Conservation (phyloP, 2,329 filamentous ascomycete genomes). For the Trichoderma endophyticum region DNA sequence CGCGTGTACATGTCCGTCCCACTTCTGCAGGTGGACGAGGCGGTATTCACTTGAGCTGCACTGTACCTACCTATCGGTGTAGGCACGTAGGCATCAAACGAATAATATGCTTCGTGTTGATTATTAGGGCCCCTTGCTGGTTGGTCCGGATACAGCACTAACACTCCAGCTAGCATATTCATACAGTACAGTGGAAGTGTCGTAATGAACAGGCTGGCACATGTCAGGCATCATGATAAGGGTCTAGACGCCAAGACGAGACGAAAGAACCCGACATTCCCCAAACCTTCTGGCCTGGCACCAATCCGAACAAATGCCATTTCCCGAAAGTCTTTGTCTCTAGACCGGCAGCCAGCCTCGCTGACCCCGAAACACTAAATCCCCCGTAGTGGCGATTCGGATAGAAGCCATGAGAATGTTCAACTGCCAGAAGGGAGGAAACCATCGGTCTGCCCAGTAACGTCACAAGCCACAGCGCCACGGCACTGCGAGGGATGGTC, state of each 20-base stretch:
- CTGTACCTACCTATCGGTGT: conserved; percentile 1
- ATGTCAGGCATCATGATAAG: conserved; percentile 16
- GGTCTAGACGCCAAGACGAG: background rate
- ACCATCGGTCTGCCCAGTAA: conserved; percentile 14
- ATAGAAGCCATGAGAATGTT: conserved; percentile 7
- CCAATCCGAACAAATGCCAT: background rate
- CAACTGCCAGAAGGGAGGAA: conserved; percentile 4
- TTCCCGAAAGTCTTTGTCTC: background rate
- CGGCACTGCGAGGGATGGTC: background rate
- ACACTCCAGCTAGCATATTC: background rate
- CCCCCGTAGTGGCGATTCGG: conserved; percentile 6
- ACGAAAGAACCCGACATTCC: background rate
- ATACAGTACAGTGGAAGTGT: background rate
- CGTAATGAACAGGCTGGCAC: background rate
- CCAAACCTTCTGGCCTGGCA: background rate
- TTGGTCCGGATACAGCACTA: background rate
- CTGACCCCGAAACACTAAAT: conserved; percentile 5
- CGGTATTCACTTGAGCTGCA: conserved; percentile 3
- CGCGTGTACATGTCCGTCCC: background rate
- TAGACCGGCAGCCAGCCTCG: background rate
- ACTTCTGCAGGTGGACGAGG: conserved; percentile 7
- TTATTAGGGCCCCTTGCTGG: background rate
- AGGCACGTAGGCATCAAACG: background rate
- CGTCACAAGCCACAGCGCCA: conserved; percentile 19
- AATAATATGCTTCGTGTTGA: background rate